These are phyloP conservation scores for Aspergillus bridgeri DNA, from an alignment of 495 filamentous ascomycete species.

Conservation along the genomic window DNA sequence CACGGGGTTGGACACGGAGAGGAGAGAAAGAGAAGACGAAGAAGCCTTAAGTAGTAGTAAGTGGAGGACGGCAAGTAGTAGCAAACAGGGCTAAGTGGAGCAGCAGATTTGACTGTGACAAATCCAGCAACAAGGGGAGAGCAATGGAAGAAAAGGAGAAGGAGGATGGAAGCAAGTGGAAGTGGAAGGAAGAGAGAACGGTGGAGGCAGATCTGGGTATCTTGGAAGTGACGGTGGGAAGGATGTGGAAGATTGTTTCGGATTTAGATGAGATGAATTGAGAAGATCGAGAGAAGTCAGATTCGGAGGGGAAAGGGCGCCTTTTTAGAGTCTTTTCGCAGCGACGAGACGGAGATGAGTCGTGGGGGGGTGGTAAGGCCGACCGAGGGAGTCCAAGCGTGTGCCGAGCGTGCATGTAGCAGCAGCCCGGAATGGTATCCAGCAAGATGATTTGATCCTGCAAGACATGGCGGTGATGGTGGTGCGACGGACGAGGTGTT, in stretches of 20 bases:
- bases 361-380: constrained; percentile 18
- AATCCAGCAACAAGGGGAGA: constrained; percentile 14
- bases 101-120: constrained; percentile 25
- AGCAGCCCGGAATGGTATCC: constrained; percentile 23
- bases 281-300: constrained; percentile 9
- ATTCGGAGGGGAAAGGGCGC: constrained; percentile 23
- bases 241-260: not conserved
- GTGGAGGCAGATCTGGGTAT: not conserved
- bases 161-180: not conserved
- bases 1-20: constrained; percentile 17
- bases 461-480: constrained; percentile 33
- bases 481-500: constrained; percentile 18
- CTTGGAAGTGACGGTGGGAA: not conserved
- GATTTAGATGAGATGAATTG: constrained; percentile 5
- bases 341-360: constrained; percentile 10
- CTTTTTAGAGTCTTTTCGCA: constrained; percentile 25
- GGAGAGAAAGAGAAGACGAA: constrained; percentile 22
- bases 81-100: constrained; percentile 1
- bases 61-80: not conserved
- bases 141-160: not conserved
- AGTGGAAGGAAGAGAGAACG: not conserved
- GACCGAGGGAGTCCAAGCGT: constrained; percentile 29
- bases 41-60: constrained; percentile 4
- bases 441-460: constrained; percentile 24
- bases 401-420: constrained; percentile 32